phyloP scores from a whole-genome alignment of 2,329 filamentous ascomycete genomes.

The Stagonosporopsis vannaccii region DNA sequence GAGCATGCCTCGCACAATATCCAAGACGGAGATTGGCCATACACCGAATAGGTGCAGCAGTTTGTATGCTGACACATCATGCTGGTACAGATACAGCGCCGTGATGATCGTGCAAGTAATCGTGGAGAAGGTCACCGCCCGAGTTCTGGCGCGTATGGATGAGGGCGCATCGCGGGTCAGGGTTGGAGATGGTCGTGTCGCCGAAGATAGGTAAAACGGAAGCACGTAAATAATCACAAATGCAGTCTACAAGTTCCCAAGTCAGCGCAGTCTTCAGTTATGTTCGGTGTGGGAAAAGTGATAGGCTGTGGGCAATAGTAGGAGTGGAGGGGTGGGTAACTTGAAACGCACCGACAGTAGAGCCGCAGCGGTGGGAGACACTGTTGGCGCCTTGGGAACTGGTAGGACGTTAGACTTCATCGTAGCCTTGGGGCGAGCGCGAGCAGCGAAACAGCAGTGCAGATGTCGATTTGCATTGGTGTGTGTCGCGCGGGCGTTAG shows the following conservation, averaged over 20 bases:
- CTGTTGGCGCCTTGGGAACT: constrained; percentile 47
- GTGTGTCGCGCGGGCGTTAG: constrained; percentile 39
- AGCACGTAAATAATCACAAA: constrained; percentile 91
- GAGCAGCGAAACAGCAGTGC: constrained; percentile 24
- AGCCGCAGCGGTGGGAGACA: constrained; percentile 46
- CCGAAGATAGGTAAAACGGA: constrained; percentile 84
- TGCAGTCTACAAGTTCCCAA: constrained; percentile 61
- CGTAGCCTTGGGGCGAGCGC: constrained; percentile 8
- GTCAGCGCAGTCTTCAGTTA: constrained; percentile 32
- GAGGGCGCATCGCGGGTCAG: constrained; percentile 87
- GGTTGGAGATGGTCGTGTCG: constrained; percentile 78
- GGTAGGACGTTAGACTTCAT: constrained; percentile 42
- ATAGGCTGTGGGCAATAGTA: constrained; percentile 36
- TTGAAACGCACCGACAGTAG: constrained; percentile 50
- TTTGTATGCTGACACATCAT: constrained; percentile 57
- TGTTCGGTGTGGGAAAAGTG: constrained; percentile 17
- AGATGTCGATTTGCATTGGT: constrained; percentile 10
- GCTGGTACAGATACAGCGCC: constrained; percentile 68
- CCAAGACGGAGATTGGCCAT: constrained; percentile 75
- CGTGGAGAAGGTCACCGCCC: constrained; percentile 80
- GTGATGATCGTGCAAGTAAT: constrained; percentile 71
- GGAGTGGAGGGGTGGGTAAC: constrained; percentile 27
- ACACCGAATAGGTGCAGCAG: constrained; percentile 77
- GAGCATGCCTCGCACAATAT: constrained; percentile 69
- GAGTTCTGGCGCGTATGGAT: constrained; percentile 86